These are phyloP conservation scores for Pharus latifolius DNA, from an alignment of 176 grass and related monocot genomes.

Conservation along the genomic window DNA sequence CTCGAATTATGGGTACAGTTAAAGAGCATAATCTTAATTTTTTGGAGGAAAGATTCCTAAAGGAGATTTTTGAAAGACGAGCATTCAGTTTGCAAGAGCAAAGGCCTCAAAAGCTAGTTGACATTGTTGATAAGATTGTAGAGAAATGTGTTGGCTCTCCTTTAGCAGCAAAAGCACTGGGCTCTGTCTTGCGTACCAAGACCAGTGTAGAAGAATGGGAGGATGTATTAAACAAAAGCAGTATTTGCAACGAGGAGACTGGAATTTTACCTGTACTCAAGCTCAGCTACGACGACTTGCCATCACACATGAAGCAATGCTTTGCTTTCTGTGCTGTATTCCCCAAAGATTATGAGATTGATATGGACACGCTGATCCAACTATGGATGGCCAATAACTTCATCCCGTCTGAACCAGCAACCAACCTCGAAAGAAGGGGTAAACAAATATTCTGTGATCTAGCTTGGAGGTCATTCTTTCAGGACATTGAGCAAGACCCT, in stretches of 20 bases:
- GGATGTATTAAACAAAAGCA: background rate
- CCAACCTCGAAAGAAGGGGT: background rate
- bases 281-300: background rate
- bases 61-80: background rate
- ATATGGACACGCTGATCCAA: background rate
- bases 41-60: background rate
- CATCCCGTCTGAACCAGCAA: background rate
- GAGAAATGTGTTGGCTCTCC: background rate
- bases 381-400: constrained; percentile 20
- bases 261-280: background rate
- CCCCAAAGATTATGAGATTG: background rate
- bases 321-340: constrained; percentile 1
- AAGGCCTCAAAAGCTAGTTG: background rate
- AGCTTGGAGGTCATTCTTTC: constrained; percentile 5
- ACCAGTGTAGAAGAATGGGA: background rate
- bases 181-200: background rate
- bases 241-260: background rate
- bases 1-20: background rate
- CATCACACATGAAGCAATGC: background rate
- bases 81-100: background rate
- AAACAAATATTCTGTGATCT: background rate
- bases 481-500: background rate
- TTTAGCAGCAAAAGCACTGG: background rate
- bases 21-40: background rate
- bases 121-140: background rate